These are phyloP conservation scores for Spiromastix sp. DNA, from an alignment of 2,329 filamentous ascomycete species.

Conservation along the genomic window DNA sequence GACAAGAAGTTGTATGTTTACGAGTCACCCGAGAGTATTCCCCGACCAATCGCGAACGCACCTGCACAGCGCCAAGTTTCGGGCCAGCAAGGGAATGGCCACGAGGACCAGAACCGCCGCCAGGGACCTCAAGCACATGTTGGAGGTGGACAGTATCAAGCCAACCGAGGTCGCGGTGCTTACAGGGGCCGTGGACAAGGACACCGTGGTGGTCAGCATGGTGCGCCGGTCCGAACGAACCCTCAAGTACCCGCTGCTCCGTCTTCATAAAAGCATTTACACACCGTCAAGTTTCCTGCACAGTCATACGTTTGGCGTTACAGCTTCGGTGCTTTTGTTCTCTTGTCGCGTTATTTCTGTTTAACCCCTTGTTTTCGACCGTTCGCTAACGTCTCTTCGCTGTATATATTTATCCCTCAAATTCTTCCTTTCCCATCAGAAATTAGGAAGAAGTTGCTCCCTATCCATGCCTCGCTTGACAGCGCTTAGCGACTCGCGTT, in stretches of 20 bases:
- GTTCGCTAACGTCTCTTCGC: too few species aligned
- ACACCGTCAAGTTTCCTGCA: too few species aligned
- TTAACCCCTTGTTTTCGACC: too few species aligned
- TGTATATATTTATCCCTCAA: too few species aligned
- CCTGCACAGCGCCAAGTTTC: constrained; percentile 22
- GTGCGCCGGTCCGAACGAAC: too few species aligned
- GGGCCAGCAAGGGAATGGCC: constrained; percentile 9
- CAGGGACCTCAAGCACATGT: constrained; percentile 25
- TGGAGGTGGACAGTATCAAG: constrained; percentile 26
- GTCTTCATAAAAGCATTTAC: constrained; percentile 9
- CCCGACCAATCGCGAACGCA: constrained; percentile 60
- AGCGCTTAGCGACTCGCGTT: too few species aligned
- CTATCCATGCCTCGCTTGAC: too few species aligned
- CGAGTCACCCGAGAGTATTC: constrained; percentile 89
- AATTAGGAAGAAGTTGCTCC: too few species aligned
- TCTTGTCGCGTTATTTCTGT: too few species aligned
- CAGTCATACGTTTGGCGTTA: too few species aligned
- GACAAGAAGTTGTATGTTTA: constrained; percentile 99
- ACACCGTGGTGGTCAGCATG: constrained; percentile 28
- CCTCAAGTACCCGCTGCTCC: constrained; percentile 7
- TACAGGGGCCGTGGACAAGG: constrained; percentile 35
- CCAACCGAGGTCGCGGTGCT: constrained; percentile 28
- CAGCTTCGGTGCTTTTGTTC: too few species aligned
- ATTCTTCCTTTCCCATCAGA: too few species aligned
- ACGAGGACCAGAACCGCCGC: constrained; percentile 20